Conservation (phyloP, 129 eudicot species). For the Flaveria sonorensis region DNA sequence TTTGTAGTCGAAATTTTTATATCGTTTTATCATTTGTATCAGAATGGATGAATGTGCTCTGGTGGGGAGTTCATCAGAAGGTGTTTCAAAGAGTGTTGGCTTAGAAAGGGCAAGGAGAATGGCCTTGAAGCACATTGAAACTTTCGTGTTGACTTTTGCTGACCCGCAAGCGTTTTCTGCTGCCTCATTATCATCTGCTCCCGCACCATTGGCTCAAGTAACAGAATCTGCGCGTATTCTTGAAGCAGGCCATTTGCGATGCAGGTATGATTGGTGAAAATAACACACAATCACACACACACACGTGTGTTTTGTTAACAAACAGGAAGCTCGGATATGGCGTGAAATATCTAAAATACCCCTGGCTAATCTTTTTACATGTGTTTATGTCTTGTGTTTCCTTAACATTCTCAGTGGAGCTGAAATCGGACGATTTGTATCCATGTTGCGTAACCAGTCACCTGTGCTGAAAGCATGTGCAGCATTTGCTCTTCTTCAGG, state of each 20-base stretch:
- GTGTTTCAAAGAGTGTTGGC: constrained; percentile 66
- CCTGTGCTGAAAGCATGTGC: constrained; percentile 92
- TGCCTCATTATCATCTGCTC: constrained; percentile 79
- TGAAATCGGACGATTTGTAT: constrained; percentile 90
- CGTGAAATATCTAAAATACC: constrained; percentile 24
- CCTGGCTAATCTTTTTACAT: constrained; percentile 1
- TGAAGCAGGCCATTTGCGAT: constrained; percentile 94
- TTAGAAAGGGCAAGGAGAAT: constrained; percentile 76
- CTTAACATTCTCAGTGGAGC: constrained; percentile 57
- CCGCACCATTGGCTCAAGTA: constrained; percentile 82
- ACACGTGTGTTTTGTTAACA: background rate
- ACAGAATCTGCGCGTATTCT: constrained; percentile 82
- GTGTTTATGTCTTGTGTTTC: constrained; percentile 13
- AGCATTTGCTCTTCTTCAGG: constrained; percentile 98
- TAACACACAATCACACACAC: background rate
- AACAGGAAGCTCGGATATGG: background rate
- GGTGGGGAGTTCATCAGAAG: constrained; percentile 66
- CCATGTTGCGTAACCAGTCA: constrained; percentile 80
- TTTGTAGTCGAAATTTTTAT: background rate
- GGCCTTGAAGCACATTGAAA: constrained; percentile 87
- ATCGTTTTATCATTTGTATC: constrained; percentile 35
- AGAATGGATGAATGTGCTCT: constrained; percentile 88
- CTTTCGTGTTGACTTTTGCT: constrained; percentile 71
- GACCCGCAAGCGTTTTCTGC: constrained; percentile 84
- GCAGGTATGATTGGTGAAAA: constrained; percentile 60